Percentiles rank a stretch among this genome's conserved stretches.
These are phyloP conservation scores for Neurospora hispaniola DNA, from an alignment of 495 filamentous ascomycete species.

Conservation along the genomic window DNA sequence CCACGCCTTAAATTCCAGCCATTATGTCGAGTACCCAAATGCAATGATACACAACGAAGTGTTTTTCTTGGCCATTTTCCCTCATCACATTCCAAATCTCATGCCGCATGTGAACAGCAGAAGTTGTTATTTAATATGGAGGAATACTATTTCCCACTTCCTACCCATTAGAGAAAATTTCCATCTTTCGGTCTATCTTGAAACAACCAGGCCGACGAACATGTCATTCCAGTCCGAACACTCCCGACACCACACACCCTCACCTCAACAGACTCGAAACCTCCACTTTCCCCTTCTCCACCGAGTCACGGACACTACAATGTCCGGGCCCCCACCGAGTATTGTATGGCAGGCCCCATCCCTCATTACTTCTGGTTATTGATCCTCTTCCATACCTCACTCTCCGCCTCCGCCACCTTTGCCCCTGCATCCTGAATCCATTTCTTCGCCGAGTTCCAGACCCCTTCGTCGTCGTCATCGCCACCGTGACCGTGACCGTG, in stretches of 20 bases:
- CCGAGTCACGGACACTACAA: background rate
- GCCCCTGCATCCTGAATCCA: conserved; percentile 51
- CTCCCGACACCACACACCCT: background rate
- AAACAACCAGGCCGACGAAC: background rate
- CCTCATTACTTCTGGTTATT: conserved; percentile 34
- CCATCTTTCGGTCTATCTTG: background rate
- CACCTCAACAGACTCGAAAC: background rate
- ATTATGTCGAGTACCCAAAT: background rate
- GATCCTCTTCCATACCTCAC: conserved; percentile 61
- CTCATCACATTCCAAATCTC: background rate
- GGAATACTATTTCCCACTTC: background rate
- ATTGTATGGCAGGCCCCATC: background rate
- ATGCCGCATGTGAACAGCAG: background rate
- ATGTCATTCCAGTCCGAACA: background rate
- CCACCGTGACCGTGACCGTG: conserved; percentile 15
- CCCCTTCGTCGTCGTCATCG: conserved; percentile 30
- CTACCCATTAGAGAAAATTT: background rate
- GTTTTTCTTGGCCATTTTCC: background rate
- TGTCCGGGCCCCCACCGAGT: no score
- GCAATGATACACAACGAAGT: background rate
- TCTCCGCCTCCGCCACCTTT: conserved; percentile 52
- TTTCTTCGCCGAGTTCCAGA: conserved; percentile 47
- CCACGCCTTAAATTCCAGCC: background rate
- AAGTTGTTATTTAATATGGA: background rate
- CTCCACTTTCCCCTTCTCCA: background rate